Evolutionary conservation across 202 grass and related monocot genomes (phyloP), one percentile per base, ranked within the genome.

Genomic region (Panicum hallii): DNA sequence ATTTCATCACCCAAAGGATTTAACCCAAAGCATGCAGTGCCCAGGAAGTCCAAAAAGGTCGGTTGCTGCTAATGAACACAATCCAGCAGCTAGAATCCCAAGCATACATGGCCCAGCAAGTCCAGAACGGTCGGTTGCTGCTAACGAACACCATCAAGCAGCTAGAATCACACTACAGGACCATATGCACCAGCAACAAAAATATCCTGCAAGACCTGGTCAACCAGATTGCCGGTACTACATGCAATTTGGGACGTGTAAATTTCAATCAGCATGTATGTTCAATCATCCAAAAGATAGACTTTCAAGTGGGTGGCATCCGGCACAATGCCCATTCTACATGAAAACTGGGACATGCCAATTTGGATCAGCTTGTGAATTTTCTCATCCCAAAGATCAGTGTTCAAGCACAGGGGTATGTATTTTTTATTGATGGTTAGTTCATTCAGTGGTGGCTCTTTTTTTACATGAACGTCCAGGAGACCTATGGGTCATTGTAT

Each of bases 221-320:
- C 69, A 91, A 82, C 89, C 86, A 82, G 79, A 87, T 63, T 94
- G 92, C 44, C 11, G 77, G 30, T 91, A 91, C 79, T 94, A 94
- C 80, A 66, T 94, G 84, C 89, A 84, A 67, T 83, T 78, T 78
- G 89, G 89, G 62, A 77, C 89, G 80, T 94, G 92, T 74, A 94
- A 91, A 85, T 94, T 79, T 48, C 63, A 66, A 50, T 85, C 83
- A 49, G 55, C 89, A 49, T 94, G 92, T 58, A 89, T 82, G 70
- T 94, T 94, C 84, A 81, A 94, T 84, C 89, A 94, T 79, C 89
- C 92, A 73, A 91, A 73, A 84, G 55, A 87, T 50, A 73, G 73
- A 78, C 64, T 81, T 71, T 63, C 50, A 78, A 88, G 56, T 82
- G 53, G 54, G 32, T 77, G 79, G 63, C 80, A 77, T 70, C 72